Evolutionary conservation across 2,329 filamentous ascomycete genomes (phyloP).

Genomic region (Chaetomium olivaceum): DNA sequence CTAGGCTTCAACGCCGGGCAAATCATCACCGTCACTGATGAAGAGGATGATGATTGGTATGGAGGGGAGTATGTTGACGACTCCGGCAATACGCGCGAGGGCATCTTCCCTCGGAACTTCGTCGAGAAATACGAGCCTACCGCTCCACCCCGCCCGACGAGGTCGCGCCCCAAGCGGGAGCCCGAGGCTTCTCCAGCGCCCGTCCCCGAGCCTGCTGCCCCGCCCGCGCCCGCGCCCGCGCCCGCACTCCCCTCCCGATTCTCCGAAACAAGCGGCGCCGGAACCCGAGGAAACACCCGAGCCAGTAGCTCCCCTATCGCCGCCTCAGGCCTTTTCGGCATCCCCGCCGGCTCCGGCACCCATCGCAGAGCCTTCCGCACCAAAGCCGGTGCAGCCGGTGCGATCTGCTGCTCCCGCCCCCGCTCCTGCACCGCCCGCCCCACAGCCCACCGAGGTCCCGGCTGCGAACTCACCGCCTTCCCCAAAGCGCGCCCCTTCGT

Average conservation of each 20-base stretch:
- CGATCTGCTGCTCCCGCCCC: conserved; percentile 42
- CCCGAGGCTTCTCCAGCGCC: conserved; percentile 37
- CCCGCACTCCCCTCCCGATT: conserved; percentile 27
- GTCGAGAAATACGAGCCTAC: conserved; percentile 94
- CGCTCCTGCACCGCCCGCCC: conserved; percentile 35
- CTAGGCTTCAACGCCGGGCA: conserved; percentile 82
- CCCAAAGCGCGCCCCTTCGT: conserved; percentile 40
- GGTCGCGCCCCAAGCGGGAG: conserved; percentile 71
- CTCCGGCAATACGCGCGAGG: conserved; percentile 71
- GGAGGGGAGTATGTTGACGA: conserved; percentile 82
- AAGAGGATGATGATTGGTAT: conserved; percentile 94
- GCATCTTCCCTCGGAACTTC: conserved; percentile 95
- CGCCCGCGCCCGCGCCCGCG: conserved; percentile 18
- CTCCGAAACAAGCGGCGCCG: conserved; percentile 36
- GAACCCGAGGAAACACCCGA: conserved; percentile 33
- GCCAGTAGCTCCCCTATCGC: conserved; percentile 34
- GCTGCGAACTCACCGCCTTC: conserved; percentile 42
- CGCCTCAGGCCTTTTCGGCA: conserved; percentile 33
- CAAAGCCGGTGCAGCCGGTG: conserved; percentile 41
- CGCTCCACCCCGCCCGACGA: conserved; percentile 80
- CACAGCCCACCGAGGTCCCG: conserved; percentile 41
- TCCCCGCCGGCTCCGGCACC: conserved; percentile 32
- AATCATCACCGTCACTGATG: conserved; percentile 88
- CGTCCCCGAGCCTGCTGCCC: conserved; percentile 26
- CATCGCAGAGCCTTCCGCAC: conserved; percentile 31